phyloP scores from a whole-genome alignment of 2,329 filamentous ascomycete species.

The Chaetoscypha palmicola region DNA sequence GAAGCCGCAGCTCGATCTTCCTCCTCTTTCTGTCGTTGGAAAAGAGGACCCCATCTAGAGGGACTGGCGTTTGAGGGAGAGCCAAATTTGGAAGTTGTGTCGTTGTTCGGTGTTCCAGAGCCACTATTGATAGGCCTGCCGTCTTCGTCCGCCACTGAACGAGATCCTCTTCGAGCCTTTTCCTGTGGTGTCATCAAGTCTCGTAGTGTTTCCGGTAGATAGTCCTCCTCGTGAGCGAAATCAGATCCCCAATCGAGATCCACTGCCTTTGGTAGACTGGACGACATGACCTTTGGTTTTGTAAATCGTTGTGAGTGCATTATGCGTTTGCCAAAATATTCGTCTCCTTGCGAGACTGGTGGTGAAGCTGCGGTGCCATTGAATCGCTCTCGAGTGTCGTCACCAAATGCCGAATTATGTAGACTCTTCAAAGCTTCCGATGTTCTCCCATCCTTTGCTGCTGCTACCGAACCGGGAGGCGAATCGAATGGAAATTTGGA shows the following conservation, averaged over 20 bases:
- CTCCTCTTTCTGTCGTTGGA: constrained; percentile 48
- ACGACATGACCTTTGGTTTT: constrained; percentile 61
- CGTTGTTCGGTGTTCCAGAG: constrained; percentile 36
- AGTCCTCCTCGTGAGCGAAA: constrained; percentile 84
- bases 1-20: constrained; percentile 34
- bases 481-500: constrained; percentile 86
- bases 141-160: constrained; percentile 45
- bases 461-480: constrained; percentile 66
- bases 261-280: constrained; percentile 56
- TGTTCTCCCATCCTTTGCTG: constrained; percentile 52
- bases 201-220: constrained; percentile 66
- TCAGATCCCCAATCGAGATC: constrained; percentile 58
- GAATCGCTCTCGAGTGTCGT: constrained; percentile 55
- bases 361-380: constrained; percentile 39
- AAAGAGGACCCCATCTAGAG: constrained; percentile 54
- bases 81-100: constrained; percentile 49
- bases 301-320: constrained; percentile 62
- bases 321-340: constrained; percentile 63
- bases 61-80: constrained; percentile 53
- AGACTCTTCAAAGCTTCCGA: constrained; percentile 58
- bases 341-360: constrained; percentile 38
- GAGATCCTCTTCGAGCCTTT: constrained; percentile 57
- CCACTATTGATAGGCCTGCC: constrained; percentile 36
- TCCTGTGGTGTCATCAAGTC: constrained; percentile 61
- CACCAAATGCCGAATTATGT: constrained; percentile 60